Conservation (phyloP, 176 grass and related monocot species). For the Elymus sibiricus region DNA sequence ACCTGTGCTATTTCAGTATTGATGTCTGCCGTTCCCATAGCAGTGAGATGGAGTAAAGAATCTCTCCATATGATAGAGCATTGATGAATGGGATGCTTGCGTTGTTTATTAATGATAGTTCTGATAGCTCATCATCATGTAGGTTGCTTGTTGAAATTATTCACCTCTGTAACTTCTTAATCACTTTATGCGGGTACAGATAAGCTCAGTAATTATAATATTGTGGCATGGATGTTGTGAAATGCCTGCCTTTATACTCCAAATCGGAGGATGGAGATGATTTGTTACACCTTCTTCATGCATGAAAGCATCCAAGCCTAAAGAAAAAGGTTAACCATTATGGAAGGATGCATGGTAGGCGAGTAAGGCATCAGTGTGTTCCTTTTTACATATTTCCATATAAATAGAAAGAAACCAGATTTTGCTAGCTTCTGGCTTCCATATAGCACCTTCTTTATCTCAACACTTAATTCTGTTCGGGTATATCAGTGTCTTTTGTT, state of each 20-base stretch:
- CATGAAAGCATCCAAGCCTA: background rate
- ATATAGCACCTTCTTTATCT: slow-evolving; percentile 10
- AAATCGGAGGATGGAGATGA: background rate
- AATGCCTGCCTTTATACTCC: background rate
- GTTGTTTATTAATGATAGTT: background rate
- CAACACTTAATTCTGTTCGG: background rate
- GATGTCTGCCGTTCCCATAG: background rate
- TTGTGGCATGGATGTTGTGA: background rate
- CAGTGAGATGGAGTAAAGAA: background rate
- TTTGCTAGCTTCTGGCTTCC: background rate
- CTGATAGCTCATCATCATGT: background rate
- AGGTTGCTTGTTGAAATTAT: background rate
- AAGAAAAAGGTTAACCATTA: background rate
- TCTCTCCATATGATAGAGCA: background rate
- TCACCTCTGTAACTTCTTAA: background rate
- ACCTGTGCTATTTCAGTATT: background rate
- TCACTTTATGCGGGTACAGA: background rate
- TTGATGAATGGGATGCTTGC: background rate
- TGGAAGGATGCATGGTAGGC: background rate
- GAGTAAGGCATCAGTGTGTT: background rate
- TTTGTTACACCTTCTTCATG: background rate
- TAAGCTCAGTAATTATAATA: background rate
- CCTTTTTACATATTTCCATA: slow-evolving; percentile 10
- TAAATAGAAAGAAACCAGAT: slow-evolving; percentile 4
- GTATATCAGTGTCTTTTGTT: background rate